Conservation (phyloP, 2,329 filamentous ascomycete genomes). For the Apiospora sp. region DNA sequence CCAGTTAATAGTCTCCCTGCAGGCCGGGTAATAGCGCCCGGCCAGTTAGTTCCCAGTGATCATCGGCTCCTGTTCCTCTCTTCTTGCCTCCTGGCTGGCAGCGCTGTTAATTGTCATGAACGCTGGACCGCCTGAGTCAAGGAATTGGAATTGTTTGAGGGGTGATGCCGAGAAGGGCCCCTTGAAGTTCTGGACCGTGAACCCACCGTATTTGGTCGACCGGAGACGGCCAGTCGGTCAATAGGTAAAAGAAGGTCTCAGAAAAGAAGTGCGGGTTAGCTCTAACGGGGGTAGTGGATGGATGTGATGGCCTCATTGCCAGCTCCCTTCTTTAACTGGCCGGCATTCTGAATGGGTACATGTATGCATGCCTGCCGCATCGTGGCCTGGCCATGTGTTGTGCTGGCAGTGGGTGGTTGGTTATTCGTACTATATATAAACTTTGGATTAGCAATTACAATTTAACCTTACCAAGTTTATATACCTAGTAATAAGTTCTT, state of each 20-base stretch:
- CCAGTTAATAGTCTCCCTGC: slow-evolving; percentile 8
- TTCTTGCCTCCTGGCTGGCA: background rate
- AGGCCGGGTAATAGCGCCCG: background rate
- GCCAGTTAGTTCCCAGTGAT: background rate
- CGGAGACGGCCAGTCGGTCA: background rate
- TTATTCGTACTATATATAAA: background rate
- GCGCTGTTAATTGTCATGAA: background rate
- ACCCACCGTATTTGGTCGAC: background rate
- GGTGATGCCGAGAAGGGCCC: background rate
- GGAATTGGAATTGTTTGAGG: background rate
- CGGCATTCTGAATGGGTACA: background rate
- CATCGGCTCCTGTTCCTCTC: background rate
- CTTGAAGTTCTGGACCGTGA: background rate
- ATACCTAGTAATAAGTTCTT: background rate
- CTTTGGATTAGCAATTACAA: background rate
- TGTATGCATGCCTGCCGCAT: background rate
- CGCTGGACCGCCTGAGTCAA: background rate
- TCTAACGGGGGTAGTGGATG: background rate
- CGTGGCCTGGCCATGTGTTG: background rate
- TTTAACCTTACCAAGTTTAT: background rate
- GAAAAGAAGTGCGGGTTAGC: background rate
- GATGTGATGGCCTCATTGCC: slow-evolving; percentile 5
- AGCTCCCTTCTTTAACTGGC: background rate
- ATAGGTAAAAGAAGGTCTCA: background rate
- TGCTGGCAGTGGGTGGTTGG: background rate